Conservation (phyloP, 805 yeast species). For the Lipomyces sp. region DNA sequence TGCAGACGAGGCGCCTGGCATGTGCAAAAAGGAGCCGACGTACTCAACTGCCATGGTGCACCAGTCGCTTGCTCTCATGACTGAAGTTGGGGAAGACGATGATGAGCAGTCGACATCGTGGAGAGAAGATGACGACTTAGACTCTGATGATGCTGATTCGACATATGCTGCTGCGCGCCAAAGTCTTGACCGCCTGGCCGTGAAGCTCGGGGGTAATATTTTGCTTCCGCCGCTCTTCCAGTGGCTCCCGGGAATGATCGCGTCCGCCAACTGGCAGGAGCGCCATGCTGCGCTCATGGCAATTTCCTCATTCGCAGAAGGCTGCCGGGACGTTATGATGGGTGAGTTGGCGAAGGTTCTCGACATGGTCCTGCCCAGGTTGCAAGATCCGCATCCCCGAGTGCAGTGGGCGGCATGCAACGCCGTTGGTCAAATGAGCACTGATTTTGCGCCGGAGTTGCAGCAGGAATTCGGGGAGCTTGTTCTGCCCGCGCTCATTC, state of each 20-base stretch:
- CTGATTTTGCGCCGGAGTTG: slow-evolving; percentile 80
- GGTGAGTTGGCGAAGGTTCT: slow-evolving; percentile 76
- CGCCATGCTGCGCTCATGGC: slow-evolving; percentile 98
- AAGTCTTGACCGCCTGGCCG: slow-evolving; percentile 85
- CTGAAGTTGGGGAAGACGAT: slow-evolving; percentile 87
- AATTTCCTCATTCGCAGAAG: slow-evolving; percentile 93
- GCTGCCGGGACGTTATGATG: slow-evolving; percentile 85
- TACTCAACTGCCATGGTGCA: slow-evolving; percentile 72
- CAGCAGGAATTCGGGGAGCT: slow-evolving; percentile 77
- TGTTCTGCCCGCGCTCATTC: slow-evolving; percentile 82
- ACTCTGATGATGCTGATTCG: slow-evolving; percentile 76
- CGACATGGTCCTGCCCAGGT: slow-evolving; percentile 80
- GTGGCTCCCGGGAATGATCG: slow-evolving; percentile 77
- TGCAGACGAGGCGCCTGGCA: slow-evolving; percentile 87
- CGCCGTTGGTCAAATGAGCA: slow-evolving; percentile 93
- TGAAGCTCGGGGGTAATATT: slow-evolving; percentile 76
- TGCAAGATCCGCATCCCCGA: slow-evolving; percentile 83
- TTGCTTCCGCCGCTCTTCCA: slow-evolving; percentile 85
- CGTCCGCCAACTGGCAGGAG: slow-evolving; percentile 81
- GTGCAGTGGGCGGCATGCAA: slow-evolving; percentile 98
- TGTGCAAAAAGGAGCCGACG: slow-evolving; percentile 78
- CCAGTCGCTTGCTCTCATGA: slow-evolving; percentile 75
- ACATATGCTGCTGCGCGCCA: slow-evolving; percentile 91
- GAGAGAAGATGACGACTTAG: slow-evolving; percentile 75
- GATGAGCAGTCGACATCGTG: slow-evolving; percentile 68